These are phyloP conservation scores for Phyllachora maydis DNA, from an alignment of 2,329 filamentous ascomycete species.

Conservation along the genomic window DNA sequence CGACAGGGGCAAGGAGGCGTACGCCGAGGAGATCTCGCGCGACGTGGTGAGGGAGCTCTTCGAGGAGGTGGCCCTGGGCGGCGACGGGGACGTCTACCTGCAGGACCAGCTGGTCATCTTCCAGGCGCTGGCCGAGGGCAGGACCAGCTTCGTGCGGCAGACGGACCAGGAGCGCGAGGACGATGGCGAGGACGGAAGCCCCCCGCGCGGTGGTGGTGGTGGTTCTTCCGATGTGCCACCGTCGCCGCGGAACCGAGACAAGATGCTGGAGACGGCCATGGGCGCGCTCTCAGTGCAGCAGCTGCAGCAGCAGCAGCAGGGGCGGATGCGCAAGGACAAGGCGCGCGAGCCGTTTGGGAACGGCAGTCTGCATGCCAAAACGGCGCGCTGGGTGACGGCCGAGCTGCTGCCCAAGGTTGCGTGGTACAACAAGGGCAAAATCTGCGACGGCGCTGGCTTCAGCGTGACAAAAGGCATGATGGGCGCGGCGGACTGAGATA, in stretches of 20 bases:
- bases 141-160: constrained; percentile 21
- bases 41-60: constrained; percentile 23
- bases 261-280: constrained; percentile 3
- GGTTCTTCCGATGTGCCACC: too few relatives aligned
- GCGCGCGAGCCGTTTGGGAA: constrained; percentile 29
- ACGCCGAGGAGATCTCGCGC: constrained; percentile 18
- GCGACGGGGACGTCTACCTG: constrained; percentile 32
- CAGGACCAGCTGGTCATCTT: constrained; percentile 42
- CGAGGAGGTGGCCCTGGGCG: constrained; percentile 19
- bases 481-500: too few relatives aligned
- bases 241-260: too few relatives aligned
- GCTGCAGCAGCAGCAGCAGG: constrained; percentile 14
- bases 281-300: too few relatives aligned
- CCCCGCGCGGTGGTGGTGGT: too few relatives aligned
- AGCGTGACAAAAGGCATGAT: neutral
- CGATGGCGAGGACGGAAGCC: constrained; percentile 2
- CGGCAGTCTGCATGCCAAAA: constrained; percentile 33
- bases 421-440: constrained; percentile 28
- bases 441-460: constrained; percentile 24
- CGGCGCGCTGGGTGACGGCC: constrained; percentile 37
- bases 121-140: constrained; percentile 32
- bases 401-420: constrained; percentile 24
- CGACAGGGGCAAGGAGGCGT: too few relatives aligned
- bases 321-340: too few relatives aligned
- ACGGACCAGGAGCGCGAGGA: constrained; percentile 5